Conservation (phyloP, 148 eudicot genomes). For the Mesembryanthemum crystallinum region DNA sequence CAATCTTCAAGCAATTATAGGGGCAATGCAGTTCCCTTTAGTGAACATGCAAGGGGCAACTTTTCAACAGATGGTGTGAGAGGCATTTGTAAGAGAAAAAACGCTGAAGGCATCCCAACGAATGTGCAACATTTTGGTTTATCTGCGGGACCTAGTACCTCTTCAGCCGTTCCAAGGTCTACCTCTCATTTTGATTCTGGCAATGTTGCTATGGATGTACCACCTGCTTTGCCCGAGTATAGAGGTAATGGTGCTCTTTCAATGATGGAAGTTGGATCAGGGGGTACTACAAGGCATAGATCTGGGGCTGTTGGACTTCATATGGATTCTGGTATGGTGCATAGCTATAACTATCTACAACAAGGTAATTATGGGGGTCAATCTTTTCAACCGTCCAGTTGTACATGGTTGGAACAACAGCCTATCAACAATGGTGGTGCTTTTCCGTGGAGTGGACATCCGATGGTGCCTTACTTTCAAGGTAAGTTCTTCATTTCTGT, state of each 20-base stretch:
- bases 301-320: conserved; percentile 42
- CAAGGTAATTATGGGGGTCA: conserved; percentile 58
- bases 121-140: conserved; percentile 44
- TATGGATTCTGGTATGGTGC: conserved; percentile 40
- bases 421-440: conserved; percentile 37
- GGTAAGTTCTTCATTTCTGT: conserved; percentile 37
- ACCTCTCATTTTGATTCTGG: conserved; percentile 46
- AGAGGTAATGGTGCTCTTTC: conserved; percentile 37
- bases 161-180: conserved; percentile 37
- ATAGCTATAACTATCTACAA: conserved; percentile 40
- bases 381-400: conserved; percentile 45
- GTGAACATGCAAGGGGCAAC: conserved; percentile 46
- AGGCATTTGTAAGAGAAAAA: conserved; percentile 68
- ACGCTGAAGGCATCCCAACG: conserved; percentile 47
- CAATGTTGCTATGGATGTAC: conserved; percentile 38
- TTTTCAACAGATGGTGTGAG: conserved; percentile 45
- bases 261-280: conserved; percentile 43
- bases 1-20: conserved; percentile 53
- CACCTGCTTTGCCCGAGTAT: conserved; percentile 43
- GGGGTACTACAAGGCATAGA: conserved; percentile 36
- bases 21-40: conserved; percentile 37
- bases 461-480: conserved; percentile 53
- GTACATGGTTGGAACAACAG: conserved; percentile 68
- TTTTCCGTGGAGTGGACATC: conserved; percentile 53
- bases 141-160: conserved; percentile 65